Evolutionary conservation across 1,139 yeast species (phyloP), one percentile per base, ranked within the genome.

Genomic region (Eremothecium coryli): DNA sequence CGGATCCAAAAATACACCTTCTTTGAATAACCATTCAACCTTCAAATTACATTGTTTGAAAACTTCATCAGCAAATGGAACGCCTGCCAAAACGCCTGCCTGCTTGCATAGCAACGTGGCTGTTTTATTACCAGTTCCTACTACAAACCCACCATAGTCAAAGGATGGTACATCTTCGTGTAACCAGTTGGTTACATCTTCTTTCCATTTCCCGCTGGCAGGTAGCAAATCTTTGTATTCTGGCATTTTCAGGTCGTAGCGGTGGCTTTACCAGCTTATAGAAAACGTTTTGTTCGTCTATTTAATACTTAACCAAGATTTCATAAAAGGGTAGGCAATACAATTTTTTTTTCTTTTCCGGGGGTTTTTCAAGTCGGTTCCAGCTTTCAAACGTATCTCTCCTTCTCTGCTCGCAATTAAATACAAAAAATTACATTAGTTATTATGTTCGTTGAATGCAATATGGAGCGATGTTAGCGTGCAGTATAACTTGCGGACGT

Each of bases 111-210:
- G 80, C 29, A 88, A 66, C 1, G 84, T 76, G 2, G 93, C 96
- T 1, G 76, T 67, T 53, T 82, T 82, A 7, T 48, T 52, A 35
- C 70, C 77, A 40, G 71, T 69, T 5, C 97, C 96, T n/a, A 88
- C 97, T 1, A 88, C 97, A 53, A 64, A 85, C 2, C 95, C 97
- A 24, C 97, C 97, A 48, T 78, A 82, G 57, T 88, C 97, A 52
- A 88, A 88, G 0, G 93, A 76, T 1, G 97, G 96, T 4, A 82
- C 93, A 52, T 88, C 97, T 52, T 88, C 97, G 4, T 71, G 65
- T 17, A 88, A 65, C 76, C 82, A 88, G 28, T 64, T 68, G 10
- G 86, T 74, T 43, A 88, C 74, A 43, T 78, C 79, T 37, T 71
- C 71, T 54, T 76, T 84, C 96, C 96, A 86, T 33, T 63, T 62